Evolutionary conservation across 192 early-diverging fungal genomes (phyloP), one percentile per base, ranked within the genome.

Genomic region (Linnemannia exigua): DNA sequence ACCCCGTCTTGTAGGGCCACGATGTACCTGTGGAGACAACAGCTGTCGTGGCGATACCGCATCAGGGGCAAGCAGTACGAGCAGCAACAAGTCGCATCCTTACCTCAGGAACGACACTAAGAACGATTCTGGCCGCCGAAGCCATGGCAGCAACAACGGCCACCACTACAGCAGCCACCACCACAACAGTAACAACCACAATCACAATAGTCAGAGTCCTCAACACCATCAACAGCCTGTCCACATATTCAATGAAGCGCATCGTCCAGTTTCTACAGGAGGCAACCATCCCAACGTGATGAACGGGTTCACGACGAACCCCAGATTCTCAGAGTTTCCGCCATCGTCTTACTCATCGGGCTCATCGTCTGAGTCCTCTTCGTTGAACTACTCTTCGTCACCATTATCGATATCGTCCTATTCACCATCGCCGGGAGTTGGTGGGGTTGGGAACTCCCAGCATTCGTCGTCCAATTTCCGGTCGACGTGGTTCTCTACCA

Each of bases 231-330:
- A 31, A n/a, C 58, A 63, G 58, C 1, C 58, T 31, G 25, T 31
- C 58, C 58, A 63, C 3, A 3, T 25, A 31, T 63, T 31, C 12
- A 7, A 63, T 14, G 58, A 63, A 28, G 58, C 58, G 12, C 58
- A 63, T 15, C 28, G 58, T 33, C 28, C 28, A 7, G 25, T 31
- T 3, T 63, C 58, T 15, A 63, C 58, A 63, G 58, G 28, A 63
- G 58, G 58, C 12, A 63, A 33, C 28, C 58, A 63, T 31, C 58
- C 58, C 25, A 31, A 63, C 58, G 58, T 63, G 12, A 63, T 63
- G 58, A 63, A 63, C 28, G 58, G 58, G 8, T 63, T 63, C 58
- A 63, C 58, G 28, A 63, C 58, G 25, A 63, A 63, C 28, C 58
- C 58, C 9, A 31, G 12, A 31, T 63, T 63, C 12, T n/a, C 58